Evolutionary conservation across 768 basidiomycete genomes (phyloP).

Genomic region (Pisolithus microcarpus): DNA sequence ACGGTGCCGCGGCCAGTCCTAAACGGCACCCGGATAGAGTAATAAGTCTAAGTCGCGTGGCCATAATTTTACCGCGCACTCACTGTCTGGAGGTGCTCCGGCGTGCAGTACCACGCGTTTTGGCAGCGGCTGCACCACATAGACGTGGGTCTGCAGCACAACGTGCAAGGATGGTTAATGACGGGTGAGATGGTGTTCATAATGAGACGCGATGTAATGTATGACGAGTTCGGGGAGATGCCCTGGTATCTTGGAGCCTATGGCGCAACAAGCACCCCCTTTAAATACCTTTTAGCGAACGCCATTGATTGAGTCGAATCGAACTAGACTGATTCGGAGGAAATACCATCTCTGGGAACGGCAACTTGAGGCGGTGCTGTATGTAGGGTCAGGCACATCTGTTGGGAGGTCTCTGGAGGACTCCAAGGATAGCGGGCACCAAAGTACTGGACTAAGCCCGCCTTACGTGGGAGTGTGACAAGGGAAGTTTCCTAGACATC

Average conservation of each 20-base stretch:
- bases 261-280: background rate
- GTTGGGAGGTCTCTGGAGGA: too few relatives aligned
- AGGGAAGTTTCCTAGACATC: background rate
- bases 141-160: slow-evolving; percentile 67
- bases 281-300: background rate
- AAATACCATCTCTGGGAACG: background rate
- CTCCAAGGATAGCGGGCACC: background rate
- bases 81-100: slow-evolving; percentile 68
- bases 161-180: slow-evolving; percentile 68
- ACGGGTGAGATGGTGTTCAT: slow-evolving; percentile 47
- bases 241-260: slow-evolving; percentile 6
- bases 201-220: slow-evolving; percentile 10
- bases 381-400: background rate
- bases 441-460: background rate
- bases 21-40: slow-evolving; percentile 3
- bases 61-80: slow-evolving; percentile 16
- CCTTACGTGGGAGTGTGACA: background rate
- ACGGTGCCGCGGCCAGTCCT: slow-evolving; percentile 82
- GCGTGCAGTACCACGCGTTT: slow-evolving; percentile 71
- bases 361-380: background rate
- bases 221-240: slow-evolving; percentile 13
- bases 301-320: background rate
- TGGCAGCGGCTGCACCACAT: slow-evolving; percentile 90
- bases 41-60: slow-evolving; percentile 17
- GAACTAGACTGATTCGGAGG: background rate